These are phyloP conservation scores for Ophidiomyces ophidiicola DNA, from an alignment of 2,329 filamentous ascomycete genomes.

Conservation along the genomic window DNA sequence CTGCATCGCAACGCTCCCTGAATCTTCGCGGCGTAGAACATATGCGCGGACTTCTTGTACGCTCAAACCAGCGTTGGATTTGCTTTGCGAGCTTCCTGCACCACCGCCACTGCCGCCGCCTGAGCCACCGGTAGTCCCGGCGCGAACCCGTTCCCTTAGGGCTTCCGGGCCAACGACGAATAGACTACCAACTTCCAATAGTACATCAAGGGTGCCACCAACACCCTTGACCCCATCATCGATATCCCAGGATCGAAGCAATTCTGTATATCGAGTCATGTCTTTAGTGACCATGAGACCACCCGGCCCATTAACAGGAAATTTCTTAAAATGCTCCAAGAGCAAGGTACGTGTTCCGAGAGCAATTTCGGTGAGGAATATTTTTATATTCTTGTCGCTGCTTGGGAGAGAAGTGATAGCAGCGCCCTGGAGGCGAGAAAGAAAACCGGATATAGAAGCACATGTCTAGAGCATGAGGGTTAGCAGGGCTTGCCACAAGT, in stretches of 20 bases:
- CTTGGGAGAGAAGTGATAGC: slow-evolving; percentile 51
- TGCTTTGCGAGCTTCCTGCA: slow-evolving; percentile 36
- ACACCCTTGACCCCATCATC: slow-evolving; percentile 45
- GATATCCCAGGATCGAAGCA: slow-evolving; percentile 71
- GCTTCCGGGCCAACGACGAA: slow-evolving; percentile 86
- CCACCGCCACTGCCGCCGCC: slow-evolving; percentile 18
- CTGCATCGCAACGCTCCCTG: slow-evolving; percentile 67
- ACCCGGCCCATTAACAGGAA: slow-evolving; percentile 82
- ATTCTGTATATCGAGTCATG: slow-evolving; percentile 80
- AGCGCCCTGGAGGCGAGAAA: slow-evolving; percentile 53
- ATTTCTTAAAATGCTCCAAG: slow-evolving; percentile 89
- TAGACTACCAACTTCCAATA: slow-evolving; percentile 86
- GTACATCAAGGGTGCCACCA: slow-evolving; percentile 58
- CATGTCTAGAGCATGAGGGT: slow-evolving; percentile 46
- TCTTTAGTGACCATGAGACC: slow-evolving; percentile 94
- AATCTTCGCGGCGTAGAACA: slow-evolving; percentile 75
- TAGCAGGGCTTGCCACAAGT: background rate
- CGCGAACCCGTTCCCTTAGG: slow-evolving; percentile 55
- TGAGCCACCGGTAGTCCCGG: slow-evolving; percentile 33
- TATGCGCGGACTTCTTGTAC: slow-evolving; percentile 58
- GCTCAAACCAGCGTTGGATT: slow-evolving; percentile 42
- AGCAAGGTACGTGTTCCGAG: slow-evolving; percentile 64
- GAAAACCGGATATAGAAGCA: slow-evolving; percentile 65
- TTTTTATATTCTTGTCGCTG: slow-evolving; percentile 63
- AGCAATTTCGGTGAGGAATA: slow-evolving; percentile 73